These are phyloP conservation scores for Cryptococcus wingfieldii DNA, from an alignment of 1,284 basidiomycete species.

Conservation along the genomic window DNA sequence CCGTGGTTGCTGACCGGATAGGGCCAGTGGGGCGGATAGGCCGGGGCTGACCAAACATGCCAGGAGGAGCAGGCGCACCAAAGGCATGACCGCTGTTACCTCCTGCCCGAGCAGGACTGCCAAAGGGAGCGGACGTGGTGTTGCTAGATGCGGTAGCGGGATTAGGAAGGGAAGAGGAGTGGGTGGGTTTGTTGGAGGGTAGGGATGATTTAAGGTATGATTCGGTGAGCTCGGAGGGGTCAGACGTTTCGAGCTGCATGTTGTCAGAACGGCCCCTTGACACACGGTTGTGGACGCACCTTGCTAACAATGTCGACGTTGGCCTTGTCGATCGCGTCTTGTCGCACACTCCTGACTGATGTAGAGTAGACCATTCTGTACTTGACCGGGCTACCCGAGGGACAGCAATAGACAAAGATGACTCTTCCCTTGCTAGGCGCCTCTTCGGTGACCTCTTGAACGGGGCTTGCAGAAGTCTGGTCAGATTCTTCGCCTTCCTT, in stretches of 20 bases:
- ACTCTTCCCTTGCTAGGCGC: conserved; percentile 34
- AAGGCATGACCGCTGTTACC: conserved; percentile 5
- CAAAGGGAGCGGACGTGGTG: conserved; percentile 1
- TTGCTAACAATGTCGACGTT: conserved; percentile 49
- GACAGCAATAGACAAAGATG: conserved; percentile 87
- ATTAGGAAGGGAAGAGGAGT: conserved; percentile 31
- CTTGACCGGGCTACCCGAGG: conserved; percentile 69
- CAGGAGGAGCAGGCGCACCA: conserved; percentile 14
- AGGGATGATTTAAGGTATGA: conserved; percentile 60
- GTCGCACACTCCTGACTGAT: conserved; percentile 58
- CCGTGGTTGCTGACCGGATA: conserved; percentile 8
- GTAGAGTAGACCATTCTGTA: conserved; percentile 82
- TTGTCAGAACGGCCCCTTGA: background rate
- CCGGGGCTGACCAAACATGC: conserved; percentile 25
- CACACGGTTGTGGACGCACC: conserved; percentile 16
- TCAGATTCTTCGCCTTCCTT: conserved; percentile 7
- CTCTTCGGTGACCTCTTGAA: conserved; percentile 2
- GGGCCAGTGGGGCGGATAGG: conserved; percentile 18
- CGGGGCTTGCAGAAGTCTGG: background rate
- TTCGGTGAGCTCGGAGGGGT: conserved; percentile 67
- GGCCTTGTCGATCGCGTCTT: conserved; percentile 55
- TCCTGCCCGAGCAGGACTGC: conserved; percentile 2
- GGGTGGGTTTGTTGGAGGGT: conserved; percentile 24
- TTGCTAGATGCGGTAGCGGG: conserved; percentile 7
- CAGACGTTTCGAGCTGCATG: conserved; percentile 71